Conservation (phyloP, 352 stramenopile genomes). For the Phytopythium sindhum region DNA sequence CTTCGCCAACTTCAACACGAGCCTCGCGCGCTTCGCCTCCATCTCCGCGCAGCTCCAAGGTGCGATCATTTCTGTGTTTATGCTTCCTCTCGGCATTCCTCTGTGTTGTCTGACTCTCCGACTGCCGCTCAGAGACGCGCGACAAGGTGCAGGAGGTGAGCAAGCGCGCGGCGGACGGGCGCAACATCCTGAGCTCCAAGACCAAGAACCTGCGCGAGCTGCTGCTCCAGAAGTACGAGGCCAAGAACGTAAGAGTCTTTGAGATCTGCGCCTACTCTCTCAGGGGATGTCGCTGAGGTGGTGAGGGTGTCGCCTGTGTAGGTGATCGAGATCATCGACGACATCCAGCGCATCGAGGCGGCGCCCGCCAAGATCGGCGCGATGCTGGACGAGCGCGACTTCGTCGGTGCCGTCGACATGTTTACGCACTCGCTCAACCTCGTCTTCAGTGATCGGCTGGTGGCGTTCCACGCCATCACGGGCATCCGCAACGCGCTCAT, state of each 20-base stretch:
- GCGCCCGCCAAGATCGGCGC: slow-evolving; percentile 61
- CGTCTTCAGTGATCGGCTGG: slow-evolving; percentile 76
- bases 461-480: slow-evolving; percentile 75
- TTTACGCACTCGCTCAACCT: slow-evolving; percentile 75
- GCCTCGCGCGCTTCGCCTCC: slow-evolving; percentile 68
- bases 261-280: no score
- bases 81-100: background rate
- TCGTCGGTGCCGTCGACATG: slow-evolving; percentile 60
- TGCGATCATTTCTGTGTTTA: slow-evolving; percentile 7
- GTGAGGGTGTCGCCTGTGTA: slow-evolving; percentile 4
- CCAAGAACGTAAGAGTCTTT: slow-evolving; percentile 51
- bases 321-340: slow-evolving; percentile 80
- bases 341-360: slow-evolving; percentile 80
- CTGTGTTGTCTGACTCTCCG: no score
- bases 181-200: slow-evolving; percentile 79
- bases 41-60: slow-evolving; percentile 81
- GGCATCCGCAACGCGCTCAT: slow-evolving; percentile 74
- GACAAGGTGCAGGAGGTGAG: slow-evolving; percentile 65
- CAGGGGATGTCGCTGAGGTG: no score
- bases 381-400: slow-evolving; percentile 54
- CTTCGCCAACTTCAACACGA: slow-evolving; percentile 85
- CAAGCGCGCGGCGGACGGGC: slow-evolving; percentile 70
- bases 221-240: slow-evolving; percentile 78
- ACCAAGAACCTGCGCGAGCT: slow-evolving; percentile 81
- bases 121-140: slow-evolving; percentile 47